Conservation (phyloP, 371 early-diverging fungal species). For the Saksenaea oblongispora region DNA sequence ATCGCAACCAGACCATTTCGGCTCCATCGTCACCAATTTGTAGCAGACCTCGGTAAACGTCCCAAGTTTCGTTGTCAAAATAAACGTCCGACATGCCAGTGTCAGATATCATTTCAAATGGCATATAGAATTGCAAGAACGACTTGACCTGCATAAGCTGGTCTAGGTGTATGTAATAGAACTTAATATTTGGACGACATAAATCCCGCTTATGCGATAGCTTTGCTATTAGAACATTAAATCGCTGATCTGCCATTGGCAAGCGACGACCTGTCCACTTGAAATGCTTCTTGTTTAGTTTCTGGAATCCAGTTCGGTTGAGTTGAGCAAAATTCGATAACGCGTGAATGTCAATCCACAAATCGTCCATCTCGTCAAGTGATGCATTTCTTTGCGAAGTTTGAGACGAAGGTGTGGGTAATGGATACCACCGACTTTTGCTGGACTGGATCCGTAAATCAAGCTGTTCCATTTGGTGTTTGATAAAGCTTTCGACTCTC, state of each 20-base stretch:
- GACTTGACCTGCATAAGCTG: conserved; percentile 89
- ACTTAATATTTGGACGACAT: conserved; percentile 84
- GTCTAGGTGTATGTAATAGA: conserved; percentile 97
- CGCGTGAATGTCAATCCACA: conserved; percentile 83
- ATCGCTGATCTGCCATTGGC: conserved; percentile 84
- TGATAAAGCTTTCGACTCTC: conserved; percentile 82
- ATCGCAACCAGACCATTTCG: conserved; percentile 85
- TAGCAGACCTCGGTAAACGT: conserved; percentile 83
- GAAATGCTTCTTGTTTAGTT: conserved; percentile 95
- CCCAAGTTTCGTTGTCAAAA: conserved; percentile 85
- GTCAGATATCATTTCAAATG: conserved; percentile 58
- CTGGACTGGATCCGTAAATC: conserved; percentile 68
- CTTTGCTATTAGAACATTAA: conserved; percentile 82
- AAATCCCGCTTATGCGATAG: conserved; percentile 85
- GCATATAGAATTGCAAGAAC: conserved; percentile 58
- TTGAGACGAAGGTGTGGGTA: background rate
- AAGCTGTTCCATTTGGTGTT: conserved; percentile 77
- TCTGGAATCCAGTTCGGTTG: conserved; percentile 92
- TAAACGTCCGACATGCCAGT: conserved; percentile 85
- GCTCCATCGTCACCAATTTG: conserved; percentile 87
- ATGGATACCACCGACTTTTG: conserved; percentile 32
- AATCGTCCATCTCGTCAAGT: conserved; percentile 29
- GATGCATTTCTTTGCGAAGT: background rate
- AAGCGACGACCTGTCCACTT: conserved; percentile 46
- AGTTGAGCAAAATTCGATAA: conserved; percentile 88